Conservation (phyloP, 2,329 filamentous ascomycete species). For the Scedosporium apiospermum region DNA sequence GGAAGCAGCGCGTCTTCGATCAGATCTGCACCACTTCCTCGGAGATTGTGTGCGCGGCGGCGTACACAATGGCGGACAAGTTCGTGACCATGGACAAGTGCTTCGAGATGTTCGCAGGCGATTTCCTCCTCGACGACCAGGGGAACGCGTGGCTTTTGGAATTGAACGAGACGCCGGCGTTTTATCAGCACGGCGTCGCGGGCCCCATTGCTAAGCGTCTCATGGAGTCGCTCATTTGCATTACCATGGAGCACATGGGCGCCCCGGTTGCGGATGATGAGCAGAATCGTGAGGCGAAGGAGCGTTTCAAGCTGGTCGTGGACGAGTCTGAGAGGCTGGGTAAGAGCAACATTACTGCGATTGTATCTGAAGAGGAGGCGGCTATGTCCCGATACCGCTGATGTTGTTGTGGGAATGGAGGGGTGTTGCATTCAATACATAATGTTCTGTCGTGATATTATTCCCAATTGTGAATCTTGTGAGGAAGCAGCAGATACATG, state of each 20-base stretch:
- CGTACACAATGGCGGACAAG: slow-evolving; percentile 27
- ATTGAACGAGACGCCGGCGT: slow-evolving; percentile 27
- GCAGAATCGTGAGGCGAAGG: slow-evolving; percentile 9
- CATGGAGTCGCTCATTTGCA: slow-evolving; percentile 25
- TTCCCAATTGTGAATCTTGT: too few relatives aligned
- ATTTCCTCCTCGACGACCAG: slow-evolving; percentile 23
- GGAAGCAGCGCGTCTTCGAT: slow-evolving; percentile 23
- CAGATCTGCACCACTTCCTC: slow-evolving; percentile 23
- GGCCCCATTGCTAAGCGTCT: slow-evolving; percentile 21
- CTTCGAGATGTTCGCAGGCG: slow-evolving; percentile 27
- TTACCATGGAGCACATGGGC: slow-evolving; percentile 25
- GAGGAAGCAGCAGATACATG: too few relatives aligned
- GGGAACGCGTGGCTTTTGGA: slow-evolving; percentile 25
- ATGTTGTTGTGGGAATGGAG: too few relatives aligned
- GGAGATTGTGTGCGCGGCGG: slow-evolving; percentile 24
- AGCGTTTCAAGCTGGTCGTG: slow-evolving; percentile 16
- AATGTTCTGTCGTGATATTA: too few relatives aligned
- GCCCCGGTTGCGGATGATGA: slow-evolving; percentile 7
- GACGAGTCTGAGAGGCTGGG: slow-evolving; percentile 18
- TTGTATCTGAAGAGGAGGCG: slow-evolving; percentile 13
- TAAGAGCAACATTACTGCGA: slow-evolving; percentile 19
- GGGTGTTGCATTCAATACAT: too few relatives aligned
- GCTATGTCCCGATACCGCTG: not conserved
- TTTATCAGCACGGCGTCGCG: slow-evolving; percentile 24
- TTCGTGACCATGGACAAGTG: slow-evolving; percentile 25